phyloP scores from a whole-genome alignment of 768 basidiomycete species.

The Podaxis sp. region DNA sequence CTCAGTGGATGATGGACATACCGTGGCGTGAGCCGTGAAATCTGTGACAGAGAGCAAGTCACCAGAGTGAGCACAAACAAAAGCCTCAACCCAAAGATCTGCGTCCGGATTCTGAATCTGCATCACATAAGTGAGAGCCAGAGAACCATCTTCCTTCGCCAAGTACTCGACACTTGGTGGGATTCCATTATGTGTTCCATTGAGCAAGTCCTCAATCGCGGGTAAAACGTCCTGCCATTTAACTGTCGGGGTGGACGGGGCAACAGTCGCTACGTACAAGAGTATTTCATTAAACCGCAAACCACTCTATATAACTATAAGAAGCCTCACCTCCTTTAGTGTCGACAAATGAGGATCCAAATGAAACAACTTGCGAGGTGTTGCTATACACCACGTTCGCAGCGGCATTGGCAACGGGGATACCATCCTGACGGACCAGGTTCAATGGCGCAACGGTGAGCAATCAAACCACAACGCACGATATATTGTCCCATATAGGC shows the following conservation, averaged over 20 bases:
- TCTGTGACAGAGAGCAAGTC: slow-evolving; percentile 50
- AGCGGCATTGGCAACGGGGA: slow-evolving; percentile 34
- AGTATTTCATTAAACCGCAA: background rate
- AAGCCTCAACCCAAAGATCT: slow-evolving; percentile 55
- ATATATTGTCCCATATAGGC: background rate
- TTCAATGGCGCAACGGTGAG: background rate
- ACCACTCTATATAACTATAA: slow-evolving; percentile 30
- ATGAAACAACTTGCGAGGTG: slow-evolving; percentile 27
- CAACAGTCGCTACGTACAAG: slow-evolving; percentile 21
- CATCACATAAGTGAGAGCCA: slow-evolving; percentile 36
- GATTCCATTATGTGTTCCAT: slow-evolving; percentile 34
- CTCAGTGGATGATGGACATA: slow-evolving; percentile 19
- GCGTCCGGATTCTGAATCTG: slow-evolving; percentile 30
- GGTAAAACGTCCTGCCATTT: slow-evolving; percentile 26
- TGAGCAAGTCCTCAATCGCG: slow-evolving; percentile 20
- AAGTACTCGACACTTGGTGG: slow-evolving; percentile 40
- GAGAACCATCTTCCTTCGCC: slow-evolving; percentile 34
- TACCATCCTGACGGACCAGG: slow-evolving; percentile 20
- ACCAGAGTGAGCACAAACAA: slow-evolving; percentile 51
- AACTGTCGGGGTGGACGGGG: slow-evolving; percentile 36
- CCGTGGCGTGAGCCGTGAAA: slow-evolving; percentile 45
- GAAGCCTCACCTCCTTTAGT: slow-evolving; percentile 28
- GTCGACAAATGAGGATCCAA: slow-evolving; percentile 34
- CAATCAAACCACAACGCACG: background rate
- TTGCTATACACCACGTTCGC: slow-evolving; percentile 33